phyloP scores from a whole-genome alignment of 148 eudicot species.

The Camellia granthamiana region DNA sequence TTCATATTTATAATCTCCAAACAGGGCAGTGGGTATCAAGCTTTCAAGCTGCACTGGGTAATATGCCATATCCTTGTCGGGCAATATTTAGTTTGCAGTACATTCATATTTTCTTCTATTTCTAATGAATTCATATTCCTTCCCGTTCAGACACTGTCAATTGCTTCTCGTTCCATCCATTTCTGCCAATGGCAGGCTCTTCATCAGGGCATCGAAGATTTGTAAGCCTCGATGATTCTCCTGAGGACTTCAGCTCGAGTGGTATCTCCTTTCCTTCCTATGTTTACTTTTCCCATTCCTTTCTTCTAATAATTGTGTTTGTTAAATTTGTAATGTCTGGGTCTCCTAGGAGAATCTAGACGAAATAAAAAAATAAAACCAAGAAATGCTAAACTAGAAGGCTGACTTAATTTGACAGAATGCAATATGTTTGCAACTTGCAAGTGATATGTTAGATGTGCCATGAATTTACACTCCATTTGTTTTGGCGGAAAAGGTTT shows the following conservation, averaged over 20 bases:
- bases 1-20: conserved; percentile 90
- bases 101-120: neutral
- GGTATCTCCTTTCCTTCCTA: conserved; percentile 38
- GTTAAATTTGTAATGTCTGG: neutral
- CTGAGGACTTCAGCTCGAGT: conserved; percentile 43
- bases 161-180: conserved; percentile 90
- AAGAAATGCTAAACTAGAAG: neutral
- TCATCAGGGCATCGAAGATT: conserved; percentile 96
- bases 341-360: neutral
- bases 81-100: conserved; percentile 4
- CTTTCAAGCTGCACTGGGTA: conserved; percentile 93
- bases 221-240: conserved; percentile 52
- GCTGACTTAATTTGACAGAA: neutral
- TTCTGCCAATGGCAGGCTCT: conserved; percentile 84
- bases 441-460: neutral
- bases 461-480: neutral
- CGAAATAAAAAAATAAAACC: neutral
- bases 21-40: conserved; percentile 95
- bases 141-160: conserved; percentile 75
- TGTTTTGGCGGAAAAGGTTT: too few relatives aligned
- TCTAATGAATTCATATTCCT: conserved; percentile 15
- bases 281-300: neutral
- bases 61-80: neutral
- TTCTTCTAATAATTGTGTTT: neutral
- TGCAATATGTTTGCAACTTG: neutral